Percentiles rank a stretch among this genome's conserved stretches.
phyloP scores from a whole-genome alignment of 768 basidiomycete genomes.

The Cystofilobasidium macerans region DNA sequence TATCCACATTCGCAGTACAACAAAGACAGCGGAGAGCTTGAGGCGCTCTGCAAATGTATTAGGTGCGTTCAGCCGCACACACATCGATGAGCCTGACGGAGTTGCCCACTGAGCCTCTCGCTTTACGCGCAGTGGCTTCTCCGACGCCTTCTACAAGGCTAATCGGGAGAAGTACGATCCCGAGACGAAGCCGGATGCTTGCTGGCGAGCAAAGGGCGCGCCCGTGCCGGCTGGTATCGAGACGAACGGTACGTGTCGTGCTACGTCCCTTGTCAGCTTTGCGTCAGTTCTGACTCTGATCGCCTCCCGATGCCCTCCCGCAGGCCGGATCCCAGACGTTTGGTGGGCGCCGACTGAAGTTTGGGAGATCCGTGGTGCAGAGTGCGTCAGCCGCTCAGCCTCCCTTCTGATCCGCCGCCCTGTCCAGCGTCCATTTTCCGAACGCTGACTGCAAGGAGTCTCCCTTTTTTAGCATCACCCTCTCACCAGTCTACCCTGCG shows the following conservation, averaged over 20 bases:
- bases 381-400: constrained; percentile 33
- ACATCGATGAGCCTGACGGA: constrained; percentile 5
- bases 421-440: too few relatives aligned
- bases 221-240: constrained; percentile 46
- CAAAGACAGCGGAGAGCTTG: constrained; percentile 48
- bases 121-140: constrained; percentile 56
- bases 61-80: constrained; percentile 14
- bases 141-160: constrained; percentile 69
- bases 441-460: too few relatives aligned
- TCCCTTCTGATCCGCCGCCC: too few relatives aligned
- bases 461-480: constrained; percentile 50
- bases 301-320: constrained; percentile 1
- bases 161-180: constrained; percentile 43
- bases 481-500: constrained; percentile 75
- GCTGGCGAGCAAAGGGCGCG: constrained; percentile 47
- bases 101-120: neutral
- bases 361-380: constrained; percentile 65
- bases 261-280: neutral
- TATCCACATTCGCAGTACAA: constrained; percentile 52
- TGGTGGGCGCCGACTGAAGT: constrained; percentile 47
- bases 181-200: constrained; percentile 54
- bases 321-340: constrained; percentile 36
- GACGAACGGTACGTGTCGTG: constrained; percentile 47
- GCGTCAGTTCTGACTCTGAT: constrained; percentile 3
- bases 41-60: constrained; percentile 77